Conservation (phyloP, 2,329 filamentous ascomycete genomes). For the Apiospora aurea region DNA sequence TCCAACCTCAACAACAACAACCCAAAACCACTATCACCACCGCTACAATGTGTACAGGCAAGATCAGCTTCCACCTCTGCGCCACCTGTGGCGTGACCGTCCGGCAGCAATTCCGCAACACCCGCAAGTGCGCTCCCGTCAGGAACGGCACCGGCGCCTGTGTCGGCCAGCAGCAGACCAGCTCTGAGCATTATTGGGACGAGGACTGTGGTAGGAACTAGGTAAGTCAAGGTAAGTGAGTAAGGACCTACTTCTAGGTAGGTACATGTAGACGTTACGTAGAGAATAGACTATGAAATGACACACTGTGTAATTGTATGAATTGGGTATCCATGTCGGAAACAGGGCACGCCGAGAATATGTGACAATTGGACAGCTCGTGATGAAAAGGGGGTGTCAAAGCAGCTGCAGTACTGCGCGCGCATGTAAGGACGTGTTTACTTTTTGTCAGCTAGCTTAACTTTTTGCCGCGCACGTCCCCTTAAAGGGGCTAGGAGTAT, state of each 20-base stretch:
- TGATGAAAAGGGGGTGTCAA: too few relatives aligned
- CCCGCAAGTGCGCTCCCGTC: neutral
- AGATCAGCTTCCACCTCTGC: neutral
- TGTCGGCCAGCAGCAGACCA: neutral
- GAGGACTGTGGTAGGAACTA: neutral
- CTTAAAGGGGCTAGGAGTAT: too few relatives aligned
- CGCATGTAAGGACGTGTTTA: too few relatives aligned
- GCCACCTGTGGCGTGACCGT: neutral
- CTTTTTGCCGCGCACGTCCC: too few relatives aligned
- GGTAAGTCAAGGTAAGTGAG: neutral
- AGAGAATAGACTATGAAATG: neutral
- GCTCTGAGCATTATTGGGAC: neutral
- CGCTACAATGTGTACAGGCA: neutral
- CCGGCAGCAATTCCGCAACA: neutral
- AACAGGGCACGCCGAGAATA: too few relatives aligned
- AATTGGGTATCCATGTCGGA: too few relatives aligned
- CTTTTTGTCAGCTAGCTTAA: too few relatives aligned
- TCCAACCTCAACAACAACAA: conserved; percentile 14
- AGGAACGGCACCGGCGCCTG: neutral
- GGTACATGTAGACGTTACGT: neutral
- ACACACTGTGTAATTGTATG: too few relatives aligned
- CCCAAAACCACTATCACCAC: conserved; percentile 47
- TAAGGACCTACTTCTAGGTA: neutral
- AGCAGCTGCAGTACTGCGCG: too few relatives aligned
- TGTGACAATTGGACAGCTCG: too few relatives aligned